Percentiles rank a stretch among this genome's conserved stretches.
Evolutionary conservation across 495 filamentous ascomycete species (phyloP).

Genomic region (Penicillium egyptiacum): DNA sequence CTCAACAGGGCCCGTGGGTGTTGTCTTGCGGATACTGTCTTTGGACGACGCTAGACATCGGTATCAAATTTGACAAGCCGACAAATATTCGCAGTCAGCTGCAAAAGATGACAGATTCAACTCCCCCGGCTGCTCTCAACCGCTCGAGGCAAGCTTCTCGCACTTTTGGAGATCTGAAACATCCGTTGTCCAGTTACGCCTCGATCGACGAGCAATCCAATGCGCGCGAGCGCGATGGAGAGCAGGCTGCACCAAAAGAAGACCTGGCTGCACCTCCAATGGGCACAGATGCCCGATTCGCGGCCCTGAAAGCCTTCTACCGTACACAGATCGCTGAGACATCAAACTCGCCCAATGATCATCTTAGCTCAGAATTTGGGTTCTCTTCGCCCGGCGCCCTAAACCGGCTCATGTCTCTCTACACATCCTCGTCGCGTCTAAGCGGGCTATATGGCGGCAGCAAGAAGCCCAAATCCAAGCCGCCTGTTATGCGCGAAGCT

Average conservation of each 20-base stretch:
- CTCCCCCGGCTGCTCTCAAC: slow-evolving; percentile 19
- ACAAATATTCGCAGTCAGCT: slow-evolving; percentile 84
- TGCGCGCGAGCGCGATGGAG: slow-evolving; percentile 14
- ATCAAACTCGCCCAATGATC: slow-evolving; percentile 52
- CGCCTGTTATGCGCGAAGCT: slow-evolving; percentile 76
- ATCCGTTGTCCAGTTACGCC: slow-evolving; percentile 40
- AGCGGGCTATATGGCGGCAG: slow-evolving; percentile 49
- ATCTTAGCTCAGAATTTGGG: slow-evolving; percentile 47
- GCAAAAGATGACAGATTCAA: slow-evolving; percentile 43
- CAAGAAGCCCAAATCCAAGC: slow-evolving; percentile 67
- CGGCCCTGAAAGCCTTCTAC: slow-evolving; percentile 69
- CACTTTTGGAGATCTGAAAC: slow-evolving; percentile 41
- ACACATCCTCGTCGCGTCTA: slow-evolving; percentile 59
- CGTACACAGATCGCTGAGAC: slow-evolving; percentile 65
- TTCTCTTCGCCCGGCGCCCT: slow-evolving; percentile 80
- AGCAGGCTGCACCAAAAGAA: slow-evolving; percentile 20
- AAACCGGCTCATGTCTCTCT: slow-evolving; percentile 87
- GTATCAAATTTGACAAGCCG: slow-evolving; percentile 84
- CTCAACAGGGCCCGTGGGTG: slow-evolving; percentile 66
- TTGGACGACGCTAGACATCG: slow-evolving; percentile 88
- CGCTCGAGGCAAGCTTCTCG: slow-evolving; percentile 36
- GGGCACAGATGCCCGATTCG: slow-evolving; percentile 43
- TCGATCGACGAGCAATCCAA: slow-evolving; percentile 36
- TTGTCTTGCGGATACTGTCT: slow-evolving; percentile 84
- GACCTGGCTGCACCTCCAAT: slow-evolving; percentile 25